Conservation (phyloP, 495 filamentous ascomycete genomes). For the Platismatia glauca region DNA sequence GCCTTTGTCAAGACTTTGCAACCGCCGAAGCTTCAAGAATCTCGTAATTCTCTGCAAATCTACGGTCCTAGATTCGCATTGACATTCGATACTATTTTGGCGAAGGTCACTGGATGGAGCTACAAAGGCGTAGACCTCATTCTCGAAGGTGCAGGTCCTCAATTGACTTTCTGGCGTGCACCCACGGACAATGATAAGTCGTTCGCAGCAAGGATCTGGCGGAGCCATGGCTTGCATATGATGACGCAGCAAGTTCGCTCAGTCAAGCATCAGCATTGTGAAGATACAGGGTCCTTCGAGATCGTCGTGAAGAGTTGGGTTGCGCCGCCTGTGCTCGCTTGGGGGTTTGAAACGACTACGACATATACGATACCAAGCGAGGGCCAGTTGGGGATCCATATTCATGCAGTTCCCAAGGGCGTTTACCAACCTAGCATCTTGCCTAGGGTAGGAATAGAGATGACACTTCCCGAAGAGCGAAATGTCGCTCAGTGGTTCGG, state of each 20-base stretch:
- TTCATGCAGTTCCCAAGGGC: conserved; percentile 36
- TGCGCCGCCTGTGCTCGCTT: conserved; percentile 48
- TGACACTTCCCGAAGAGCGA: conserved; percentile 34
- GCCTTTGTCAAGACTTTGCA: conserved; percentile 22
- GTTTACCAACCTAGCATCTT: conserved; percentile 41
- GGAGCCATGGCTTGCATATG: conserved; percentile 26
- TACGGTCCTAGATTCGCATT: conserved; percentile 32
- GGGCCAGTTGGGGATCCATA: conserved; percentile 36
- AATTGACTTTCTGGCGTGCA: conserved; percentile 36
- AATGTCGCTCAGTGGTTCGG: conserved; percentile 48
- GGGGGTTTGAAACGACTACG: conserved; percentile 43
- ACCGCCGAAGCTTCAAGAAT: conserved; percentile 20
- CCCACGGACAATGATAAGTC: conserved; percentile 59
- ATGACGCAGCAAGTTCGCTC: conserved; percentile 37
- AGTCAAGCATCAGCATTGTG: conserved; percentile 33
- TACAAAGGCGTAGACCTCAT: conserved; percentile 20
- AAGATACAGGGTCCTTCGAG: conserved; percentile 23
- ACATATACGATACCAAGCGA: conserved; percentile 40
- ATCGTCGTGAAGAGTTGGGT: conserved; percentile 40
- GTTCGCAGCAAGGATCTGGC: conserved; percentile 35
- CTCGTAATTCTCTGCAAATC: conserved; percentile 19
- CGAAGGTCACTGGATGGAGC: conserved; percentile 16
- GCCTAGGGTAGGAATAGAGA: conserved; percentile 48
- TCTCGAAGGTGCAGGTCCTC: conserved; percentile 20
- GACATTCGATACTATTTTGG: conserved; percentile 22